phyloP scores from a whole-genome alignment of 164 flowering plant species.

The Vitis rotundifolia region DNA sequence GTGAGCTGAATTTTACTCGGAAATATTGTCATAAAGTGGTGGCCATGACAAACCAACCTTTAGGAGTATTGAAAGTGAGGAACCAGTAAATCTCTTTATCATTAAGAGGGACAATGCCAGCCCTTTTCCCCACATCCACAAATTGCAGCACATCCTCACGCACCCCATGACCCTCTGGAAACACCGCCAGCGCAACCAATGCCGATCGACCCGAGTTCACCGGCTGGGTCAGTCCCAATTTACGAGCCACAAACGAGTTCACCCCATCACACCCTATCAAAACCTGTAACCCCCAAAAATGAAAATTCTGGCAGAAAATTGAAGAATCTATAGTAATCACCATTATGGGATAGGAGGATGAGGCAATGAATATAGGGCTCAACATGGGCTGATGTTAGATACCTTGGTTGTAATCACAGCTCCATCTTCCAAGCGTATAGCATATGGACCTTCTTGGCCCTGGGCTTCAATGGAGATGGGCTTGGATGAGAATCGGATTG shows the following conservation, averaged over 20 bases:
- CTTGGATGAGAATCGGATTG: slow-evolving; percentile 41
- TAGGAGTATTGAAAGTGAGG: slow-evolving; percentile 9
- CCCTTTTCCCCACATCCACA: slow-evolving; percentile 23
- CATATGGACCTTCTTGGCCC: slow-evolving; percentile 13
- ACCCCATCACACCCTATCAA: slow-evolving; percentile 64
- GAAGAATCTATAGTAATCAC: not conserved
- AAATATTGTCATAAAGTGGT: not conserved
- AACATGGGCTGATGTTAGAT: not conserved
- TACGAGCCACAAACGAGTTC: slow-evolving; percentile 50
- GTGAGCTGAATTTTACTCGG: too few relatives aligned
- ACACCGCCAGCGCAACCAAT: slow-evolving; percentile 41
- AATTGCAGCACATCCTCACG: slow-evolving; percentile 31
- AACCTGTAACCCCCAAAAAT: slow-evolving; percentile 16
- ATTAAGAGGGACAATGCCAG: slow-evolving; percentile 37
- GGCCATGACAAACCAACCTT: slow-evolving; percentile 2
- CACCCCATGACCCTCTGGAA: slow-evolving; percentile 50
- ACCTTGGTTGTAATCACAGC: slow-evolving; percentile 38
- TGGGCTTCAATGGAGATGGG: slow-evolving; percentile 26
- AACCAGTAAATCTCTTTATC: slow-evolving; percentile 47
- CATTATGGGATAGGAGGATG: too few relatives aligned
- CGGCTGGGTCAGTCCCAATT: slow-evolving; percentile 44
- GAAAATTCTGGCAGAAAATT: not conserved
- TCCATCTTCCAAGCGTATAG: slow-evolving; percentile 31
- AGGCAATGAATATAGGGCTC: too few relatives aligned
- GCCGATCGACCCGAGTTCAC: slow-evolving; percentile 44